Percentiles rank a stretch among this genome's conserved stretches.
phyloP scores from a whole-genome alignment of 23 red algal genomes.

The Gracilaria gracilis region DNA sequence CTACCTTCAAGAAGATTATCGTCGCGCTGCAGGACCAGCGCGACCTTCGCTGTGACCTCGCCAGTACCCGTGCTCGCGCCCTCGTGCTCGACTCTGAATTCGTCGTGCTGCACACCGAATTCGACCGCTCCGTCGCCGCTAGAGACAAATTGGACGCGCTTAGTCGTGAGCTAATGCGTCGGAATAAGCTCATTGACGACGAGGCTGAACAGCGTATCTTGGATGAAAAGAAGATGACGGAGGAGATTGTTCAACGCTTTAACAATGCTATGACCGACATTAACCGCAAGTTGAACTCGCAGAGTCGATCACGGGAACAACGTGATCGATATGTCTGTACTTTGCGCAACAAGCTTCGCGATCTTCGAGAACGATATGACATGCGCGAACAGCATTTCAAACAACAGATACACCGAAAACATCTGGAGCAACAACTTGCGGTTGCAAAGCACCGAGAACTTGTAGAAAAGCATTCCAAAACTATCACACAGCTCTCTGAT shows the following conservation, averaged over 20 bases:
- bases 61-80: conserved; percentile 47
- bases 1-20: conserved; percentile 67
- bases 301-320: conserved; percentile 48
- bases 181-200: conserved; percentile 49
- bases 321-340: conserved; percentile 25
- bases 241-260: conserved; percentile 61
- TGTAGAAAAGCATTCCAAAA: conserved; percentile 29
- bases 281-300: conserved; percentile 29
- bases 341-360: conserved; percentile 41
- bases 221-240: conserved; percentile 41
- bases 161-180: conserved; percentile 43
- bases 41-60: conserved; percentile 59
- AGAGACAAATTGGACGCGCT: conserved; percentile 46
- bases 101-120: conserved; percentile 53
- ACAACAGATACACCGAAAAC: conserved; percentile 54
- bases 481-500: neutral
- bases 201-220: conserved; percentile 30
- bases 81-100: conserved; percentile 62
- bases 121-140: conserved; percentile 44
- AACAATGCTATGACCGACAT: conserved; percentile 53
- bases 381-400: conserved; percentile 62
- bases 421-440: conserved; percentile 45
- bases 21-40: conserved; percentile 58
- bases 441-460: conserved; percentile 46
- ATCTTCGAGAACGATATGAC: conserved; percentile 53